Conservation (phyloP, 306 rosid genomes). For the Vicia villosa region DNA sequence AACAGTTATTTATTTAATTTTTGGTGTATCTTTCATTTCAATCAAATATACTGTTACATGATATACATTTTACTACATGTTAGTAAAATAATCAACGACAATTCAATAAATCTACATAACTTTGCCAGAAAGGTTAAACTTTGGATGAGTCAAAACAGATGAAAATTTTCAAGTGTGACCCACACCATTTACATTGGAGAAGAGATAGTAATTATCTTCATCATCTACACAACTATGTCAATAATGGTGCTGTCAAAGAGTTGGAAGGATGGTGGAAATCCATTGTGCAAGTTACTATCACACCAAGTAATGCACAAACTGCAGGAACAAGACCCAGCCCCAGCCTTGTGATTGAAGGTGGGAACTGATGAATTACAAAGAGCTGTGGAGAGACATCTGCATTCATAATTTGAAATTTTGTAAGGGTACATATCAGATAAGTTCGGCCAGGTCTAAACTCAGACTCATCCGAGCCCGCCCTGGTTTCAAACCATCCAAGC, state of each 20-base stretch:
- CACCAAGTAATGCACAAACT: constrained; percentile 60
- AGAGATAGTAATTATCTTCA: constrained; percentile 12
- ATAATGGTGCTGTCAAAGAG: constrained; percentile 61
- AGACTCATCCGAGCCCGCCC: too few species aligned
- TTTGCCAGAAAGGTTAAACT: constrained; percentile 8
- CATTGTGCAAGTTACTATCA: constrained; percentile 68
- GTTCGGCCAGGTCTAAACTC: too few species aligned
- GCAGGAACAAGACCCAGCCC: constrained; percentile 90
- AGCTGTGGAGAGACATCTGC: constrained; percentile 54
- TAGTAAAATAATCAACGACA: background rate
- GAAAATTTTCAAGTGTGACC: background rate
- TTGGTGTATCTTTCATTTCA: background rate
- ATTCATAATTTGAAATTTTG: constrained; percentile 28
- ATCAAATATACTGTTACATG: background rate
- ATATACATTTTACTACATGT: constrained; percentile 15
- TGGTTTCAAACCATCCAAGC: too few species aligned
- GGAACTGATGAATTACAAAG: background rate
- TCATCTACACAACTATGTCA: constrained; percentile 44
- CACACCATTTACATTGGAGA: constrained; percentile 1
- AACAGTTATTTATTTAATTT: too few species aligned
- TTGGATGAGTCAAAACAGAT: constrained; percentile 12
- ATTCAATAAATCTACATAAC: constrained; percentile 13
- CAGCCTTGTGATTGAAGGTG: constrained; percentile 66
- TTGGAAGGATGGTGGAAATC: constrained; percentile 61
- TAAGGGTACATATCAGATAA: too few species aligned